Evolutionary conservation across 2,329 filamentous ascomycete genomes (phyloP), one percentile per base, ranked within the genome.

Genomic region (Chaetomiaceae sp.): DNA sequence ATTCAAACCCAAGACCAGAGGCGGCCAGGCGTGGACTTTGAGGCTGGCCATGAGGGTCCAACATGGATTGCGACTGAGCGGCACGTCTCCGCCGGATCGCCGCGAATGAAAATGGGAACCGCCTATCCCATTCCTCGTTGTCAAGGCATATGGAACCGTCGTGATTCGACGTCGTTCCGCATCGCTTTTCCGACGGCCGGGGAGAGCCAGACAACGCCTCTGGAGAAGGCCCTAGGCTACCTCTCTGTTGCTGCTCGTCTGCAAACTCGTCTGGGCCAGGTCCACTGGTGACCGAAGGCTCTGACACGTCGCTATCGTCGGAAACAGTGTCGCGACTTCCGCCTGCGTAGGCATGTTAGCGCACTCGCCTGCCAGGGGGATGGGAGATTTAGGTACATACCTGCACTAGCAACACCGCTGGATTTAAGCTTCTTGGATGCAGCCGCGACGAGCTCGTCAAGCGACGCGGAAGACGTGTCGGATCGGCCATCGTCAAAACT

Each of bases 11-110:
- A 51, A 12, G 46, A 31, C 43, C 19, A 25, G 34, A 50, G 49
- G 54, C 49, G 40, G 43, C 22, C 22, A 17, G 27, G 43, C 37
- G 20, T 55, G 22, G 53, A 22, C 47, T 51, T n/a, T 44, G 39
- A 31, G 27, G 23, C 37, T 37, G 34, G 46, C 46, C 11, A 37
- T 37, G 34, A 37, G n/a, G 34, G 34, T 19, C 34, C 34, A 37
- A 19, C n/a, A 19, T 37, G 4, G 34, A 37, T 17, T 34, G 31
- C 31, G 31, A 15, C 31, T 34, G 31, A 4, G 42, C 17, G 17
- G 42, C 17, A 45, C 27, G 42, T 45, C 27, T 46, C 43, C 20
- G 29, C 29, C 17, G 27, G 42, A 45, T 6, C 9, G 27, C n/a
- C n/a, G n/a, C n/a, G n/a, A n/a, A n/a, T n/a, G n/a, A n/a, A n/a